Base-by-base conservation (phyloP, 2,329 filamentous ascomycete species). In the Colletotrichum sp. region DNA sequence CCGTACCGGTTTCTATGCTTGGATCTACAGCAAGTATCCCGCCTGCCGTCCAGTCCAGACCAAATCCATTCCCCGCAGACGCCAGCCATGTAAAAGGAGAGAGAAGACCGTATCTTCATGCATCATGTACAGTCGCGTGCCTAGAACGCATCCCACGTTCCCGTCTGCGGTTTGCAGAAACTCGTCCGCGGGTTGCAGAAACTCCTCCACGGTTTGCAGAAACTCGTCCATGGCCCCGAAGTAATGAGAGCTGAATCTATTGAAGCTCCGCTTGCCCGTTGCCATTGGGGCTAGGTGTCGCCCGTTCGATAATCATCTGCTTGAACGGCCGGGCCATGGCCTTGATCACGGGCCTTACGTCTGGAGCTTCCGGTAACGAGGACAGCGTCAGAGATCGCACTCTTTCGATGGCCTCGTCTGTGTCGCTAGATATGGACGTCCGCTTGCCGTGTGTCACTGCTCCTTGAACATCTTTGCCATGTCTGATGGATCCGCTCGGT, bases 401-500 rank as follows among this genome's bases (percentile, higher is more conserved):
- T 4, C 80, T 76, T 28, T 79, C 78, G 9, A 75, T 78, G 7
- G 77, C 75, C n/a, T 81, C 79, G 32, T 79, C 80, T 6, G 71
- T 61, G 2, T 79, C 79, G 3, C 78, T 80, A 10, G 79, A 82
- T 1, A 80, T 81, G 0, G 84, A 81, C 7, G 84, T 85, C 1
- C 83, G 84, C 80, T 89, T 90, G 7, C 88, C 88, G 79, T 83
- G 83, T 7, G 84, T 83, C 55, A 83, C 82, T 28, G 80, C 76
- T 55, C 84, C 82, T 80, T 86, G 89, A 32, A 91, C 88, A 21
- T 91, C 89, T 38, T 84, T 87, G 16, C 91, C 91, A 9, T 77
- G 81, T 1, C 93, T 87, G 1, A 93, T 82, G 2, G 86, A 85
- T 0, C 93, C 92, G 2, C 83, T 80, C 0, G 86, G 82, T 2